These are phyloP conservation scores for Nakaseomyces bracarensis DNA, from an alignment of 1,139 yeast genomes.

Conservation along the genomic window DNA sequence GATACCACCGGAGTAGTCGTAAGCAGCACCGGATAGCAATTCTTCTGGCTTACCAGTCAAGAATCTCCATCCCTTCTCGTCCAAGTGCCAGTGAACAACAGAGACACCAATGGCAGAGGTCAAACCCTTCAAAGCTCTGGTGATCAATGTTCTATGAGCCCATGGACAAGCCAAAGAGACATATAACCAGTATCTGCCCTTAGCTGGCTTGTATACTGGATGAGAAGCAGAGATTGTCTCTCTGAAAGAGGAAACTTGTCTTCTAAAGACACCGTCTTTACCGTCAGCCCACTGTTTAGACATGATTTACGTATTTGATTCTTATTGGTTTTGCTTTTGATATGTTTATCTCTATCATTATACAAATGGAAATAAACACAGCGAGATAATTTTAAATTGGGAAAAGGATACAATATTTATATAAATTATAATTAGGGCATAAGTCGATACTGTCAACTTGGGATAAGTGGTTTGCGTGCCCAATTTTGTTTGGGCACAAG, in stretches of 20 bases:
- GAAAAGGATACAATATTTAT: no score
- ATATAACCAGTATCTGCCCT: slow-evolving; percentile 76
- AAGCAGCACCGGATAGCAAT: slow-evolving; percentile 12
- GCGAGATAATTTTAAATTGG: no score
- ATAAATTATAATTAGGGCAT: no score
- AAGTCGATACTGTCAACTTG: no score
- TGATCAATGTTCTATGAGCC: slow-evolving; percentile 81
- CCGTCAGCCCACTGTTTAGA: slow-evolving; percentile 28
- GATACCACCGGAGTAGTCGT: slow-evolving; percentile 22
- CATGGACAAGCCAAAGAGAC: slow-evolving; percentile 91
- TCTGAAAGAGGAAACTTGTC: slow-evolving; percentile 41
- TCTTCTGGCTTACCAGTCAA: slow-evolving; percentile 40
- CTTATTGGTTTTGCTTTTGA: neutral
- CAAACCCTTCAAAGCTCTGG: slow-evolving; percentile 73
- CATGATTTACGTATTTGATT: slow-evolving; percentile 12
- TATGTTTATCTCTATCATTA: no score
- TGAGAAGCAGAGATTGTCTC: slow-evolving; percentile 47
- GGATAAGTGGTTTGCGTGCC: no score
- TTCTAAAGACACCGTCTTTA: slow-evolving; percentile 28
- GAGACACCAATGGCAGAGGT: slow-evolving; percentile 50
- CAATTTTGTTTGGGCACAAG: no score
- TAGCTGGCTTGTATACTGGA: slow-evolving; percentile 62
- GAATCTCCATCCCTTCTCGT: slow-evolving; percentile 81
- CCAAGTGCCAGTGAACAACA: slow-evolving; percentile 87
- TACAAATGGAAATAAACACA: no score